Conservation (phyloP, 257 asterid genomes). For the Fraxinus americana region DNA sequence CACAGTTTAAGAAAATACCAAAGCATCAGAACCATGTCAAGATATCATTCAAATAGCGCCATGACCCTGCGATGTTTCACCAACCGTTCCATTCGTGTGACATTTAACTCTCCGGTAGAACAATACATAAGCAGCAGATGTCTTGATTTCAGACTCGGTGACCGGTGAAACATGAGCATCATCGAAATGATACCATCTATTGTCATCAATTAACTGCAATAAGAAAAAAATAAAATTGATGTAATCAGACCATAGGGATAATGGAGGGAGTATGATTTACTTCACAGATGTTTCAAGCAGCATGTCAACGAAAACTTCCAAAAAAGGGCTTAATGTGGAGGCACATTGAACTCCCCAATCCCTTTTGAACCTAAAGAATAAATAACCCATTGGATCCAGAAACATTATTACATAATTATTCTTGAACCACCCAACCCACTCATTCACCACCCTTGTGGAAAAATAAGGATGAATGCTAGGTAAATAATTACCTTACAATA, state of each 20-base stretch:
- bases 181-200: slow-evolving; percentile 86
- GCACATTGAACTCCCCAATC: not conserved
- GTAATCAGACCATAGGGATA: not conserved
- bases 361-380: not conserved
- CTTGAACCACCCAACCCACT: not conserved
- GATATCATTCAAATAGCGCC: slow-evolving; percentile 31
- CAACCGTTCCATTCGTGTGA: slow-evolving; percentile 36
- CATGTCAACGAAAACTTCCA: not conserved
- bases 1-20: not conserved
- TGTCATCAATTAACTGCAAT: slow-evolving; percentile 71
- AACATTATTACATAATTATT: not conserved
- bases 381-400: not conserved
- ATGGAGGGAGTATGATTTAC: not conserved
- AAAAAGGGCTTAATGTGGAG: not conserved
- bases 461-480: not conserved
- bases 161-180: slow-evolving; percentile 82
- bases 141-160: slow-evolving; percentile 68
- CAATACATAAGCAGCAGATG: slow-evolving; percentile 94
- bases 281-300: not conserved
- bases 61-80: slow-evolving; percentile 47
- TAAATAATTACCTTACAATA: slow-evolving; percentile 75
- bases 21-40: slow-evolving; percentile 9
- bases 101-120: slow-evolving; percentile 74
- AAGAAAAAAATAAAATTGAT: not conserved
- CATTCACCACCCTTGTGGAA: not conserved